Percentiles rank a stretch among this genome's conserved stretches.
Conservation (phyloP, 805 yeast genomes). For the Wickerhamiella shivajii region DNA sequence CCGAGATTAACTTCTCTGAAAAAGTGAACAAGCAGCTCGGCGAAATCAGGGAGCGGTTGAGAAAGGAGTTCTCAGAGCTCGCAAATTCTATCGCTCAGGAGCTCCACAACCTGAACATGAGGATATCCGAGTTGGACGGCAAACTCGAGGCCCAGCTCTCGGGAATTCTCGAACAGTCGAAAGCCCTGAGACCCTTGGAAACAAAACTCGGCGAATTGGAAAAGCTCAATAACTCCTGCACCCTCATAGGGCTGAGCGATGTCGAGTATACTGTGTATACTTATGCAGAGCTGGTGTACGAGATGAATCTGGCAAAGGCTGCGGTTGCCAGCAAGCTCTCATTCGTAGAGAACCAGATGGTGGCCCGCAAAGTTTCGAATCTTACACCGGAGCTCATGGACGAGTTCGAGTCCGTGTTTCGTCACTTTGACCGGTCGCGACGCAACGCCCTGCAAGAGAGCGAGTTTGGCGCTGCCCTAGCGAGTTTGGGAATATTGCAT, state of each 20-base stretch:
- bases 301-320: constrained; percentile 26
- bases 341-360: constrained; percentile 31
- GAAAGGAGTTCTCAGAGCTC: constrained; percentile 22
- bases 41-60: constrained; percentile 23
- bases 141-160: constrained; percentile 28
- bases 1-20: constrained; percentile 24
- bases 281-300: constrained; percentile 28
- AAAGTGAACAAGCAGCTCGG: constrained; percentile 23
- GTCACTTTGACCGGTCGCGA: constrained; percentile 27
- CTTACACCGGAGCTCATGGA: constrained; percentile 28
- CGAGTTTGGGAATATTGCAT: constrained; percentile 29
- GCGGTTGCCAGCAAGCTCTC: constrained; percentile 28
- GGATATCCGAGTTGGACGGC: constrained; percentile 23
- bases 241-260: constrained; percentile 27
- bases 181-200: constrained; percentile 26
- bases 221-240: constrained; percentile 19
- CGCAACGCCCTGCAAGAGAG: constrained; percentile 24
- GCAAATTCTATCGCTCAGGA: constrained; percentile 23
- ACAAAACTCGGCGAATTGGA: constrained; percentile 20
- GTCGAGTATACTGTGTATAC: constrained; percentile 26
- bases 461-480: constrained; percentile 33
- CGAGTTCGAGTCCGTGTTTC: constrained; percentile 32
- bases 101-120: constrained; percentile 20
- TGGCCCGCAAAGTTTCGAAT: constrained; percentile 23
- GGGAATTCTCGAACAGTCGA: constrained; percentile 24